Percentiles rank a stretch among this genome's conserved stretches.
Evolutionary conservation across 805 yeast species (phyloP).

Genomic region (Sugiyamaella qingdaonensis): DNA sequence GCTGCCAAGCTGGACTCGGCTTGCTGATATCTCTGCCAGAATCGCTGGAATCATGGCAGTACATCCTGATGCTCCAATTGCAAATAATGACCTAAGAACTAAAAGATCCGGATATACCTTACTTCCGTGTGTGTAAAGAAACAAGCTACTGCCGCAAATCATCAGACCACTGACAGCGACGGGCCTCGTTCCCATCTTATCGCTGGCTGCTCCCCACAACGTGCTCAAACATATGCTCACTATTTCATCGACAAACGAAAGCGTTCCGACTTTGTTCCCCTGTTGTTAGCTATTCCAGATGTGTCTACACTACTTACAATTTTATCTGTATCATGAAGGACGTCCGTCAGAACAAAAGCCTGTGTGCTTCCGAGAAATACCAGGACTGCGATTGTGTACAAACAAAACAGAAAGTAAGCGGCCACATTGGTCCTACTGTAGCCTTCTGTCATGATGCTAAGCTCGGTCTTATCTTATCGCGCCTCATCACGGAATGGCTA

Average conservation of each 20-base stretch:
- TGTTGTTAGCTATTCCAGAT: not conserved
- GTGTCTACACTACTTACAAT: slow-evolving; percentile 18
- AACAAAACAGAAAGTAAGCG: slow-evolving; percentile 36
- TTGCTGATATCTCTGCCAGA: slow-evolving; percentile 49
- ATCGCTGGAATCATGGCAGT: slow-evolving; percentile 59
- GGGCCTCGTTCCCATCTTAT: slow-evolving; percentile 56
- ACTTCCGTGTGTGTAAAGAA: slow-evolving; percentile 46
- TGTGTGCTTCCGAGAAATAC: slow-evolving; percentile 44
- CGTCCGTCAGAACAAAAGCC: slow-evolving; percentile 41
- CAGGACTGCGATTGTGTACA: slow-evolving; percentile 39
- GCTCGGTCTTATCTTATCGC: not conserved
- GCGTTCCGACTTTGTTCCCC: slow-evolving; percentile 46
- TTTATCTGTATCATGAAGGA: slow-evolving; percentile 31
- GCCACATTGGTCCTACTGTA: slow-evolving; percentile 3
- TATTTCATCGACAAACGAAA: slow-evolving; percentile 58
- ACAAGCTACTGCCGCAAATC: slow-evolving; percentile 44
- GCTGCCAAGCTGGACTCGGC: not conserved
- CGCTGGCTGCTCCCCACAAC: slow-evolving; percentile 58
- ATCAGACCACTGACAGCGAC: slow-evolving; percentile 44
- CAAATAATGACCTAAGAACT: slow-evolving; percentile 51
- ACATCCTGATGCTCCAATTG: slow-evolving; percentile 53
- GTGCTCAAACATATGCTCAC: slow-evolving; percentile 53
- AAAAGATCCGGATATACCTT: slow-evolving; percentile 48
- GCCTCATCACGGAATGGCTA: not conserved
- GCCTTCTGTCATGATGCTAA: slow-evolving; percentile 1